Evolutionary conservation across 2,329 filamentous ascomycete genomes (phyloP).

Genomic region (Tolypocladium capitatum): DNA sequence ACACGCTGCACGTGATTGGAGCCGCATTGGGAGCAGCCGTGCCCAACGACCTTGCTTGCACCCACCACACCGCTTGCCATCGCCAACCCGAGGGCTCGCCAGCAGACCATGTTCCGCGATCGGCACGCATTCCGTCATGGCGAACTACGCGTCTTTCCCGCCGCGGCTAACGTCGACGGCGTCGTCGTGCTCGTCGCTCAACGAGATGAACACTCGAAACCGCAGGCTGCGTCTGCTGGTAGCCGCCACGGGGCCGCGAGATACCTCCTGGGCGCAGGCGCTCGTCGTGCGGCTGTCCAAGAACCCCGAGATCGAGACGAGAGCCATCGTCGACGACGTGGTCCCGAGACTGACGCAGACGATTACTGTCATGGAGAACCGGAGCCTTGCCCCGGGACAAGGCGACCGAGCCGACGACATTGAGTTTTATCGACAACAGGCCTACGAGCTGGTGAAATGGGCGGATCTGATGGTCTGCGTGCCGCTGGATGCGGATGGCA

Average conservation of each 20-base stretch:
- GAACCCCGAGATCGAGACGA: conserved; percentile 45
- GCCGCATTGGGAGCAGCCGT: neutral
- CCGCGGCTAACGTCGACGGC: conserved; percentile 16
- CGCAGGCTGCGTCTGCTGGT: conserved; percentile 48
- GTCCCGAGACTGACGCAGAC: conserved; percentile 50
- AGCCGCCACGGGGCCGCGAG: conserved; percentile 50
- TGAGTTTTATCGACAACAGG: conserved; percentile 37
- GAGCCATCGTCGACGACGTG: conserved; percentile 52
- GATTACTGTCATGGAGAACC: conserved; percentile 46
- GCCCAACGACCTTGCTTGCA: neutral
- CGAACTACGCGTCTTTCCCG: conserved; percentile 17
- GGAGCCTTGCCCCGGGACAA: conserved; percentile 20
- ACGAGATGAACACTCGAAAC: conserved; percentile 21
- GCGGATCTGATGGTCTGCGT: conserved; percentile 75
- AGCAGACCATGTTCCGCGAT: conserved; percentile 15
- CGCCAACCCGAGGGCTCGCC: neutral
- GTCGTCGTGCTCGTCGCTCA: conserved; percentile 21
- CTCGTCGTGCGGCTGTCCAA: conserved; percentile 56
- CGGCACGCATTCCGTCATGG: conserved; percentile 17
- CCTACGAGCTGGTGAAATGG: conserved; percentile 66
- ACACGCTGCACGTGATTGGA: neutral
- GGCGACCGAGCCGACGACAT: conserved; percentile 29
- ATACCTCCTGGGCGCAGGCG: conserved; percentile 52
- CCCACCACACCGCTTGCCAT: neutral
- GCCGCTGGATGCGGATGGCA: conserved; percentile 70